Conservation (phyloP, 2,329 filamentous ascomycete species). For the Claviceps spartinae region DNA sequence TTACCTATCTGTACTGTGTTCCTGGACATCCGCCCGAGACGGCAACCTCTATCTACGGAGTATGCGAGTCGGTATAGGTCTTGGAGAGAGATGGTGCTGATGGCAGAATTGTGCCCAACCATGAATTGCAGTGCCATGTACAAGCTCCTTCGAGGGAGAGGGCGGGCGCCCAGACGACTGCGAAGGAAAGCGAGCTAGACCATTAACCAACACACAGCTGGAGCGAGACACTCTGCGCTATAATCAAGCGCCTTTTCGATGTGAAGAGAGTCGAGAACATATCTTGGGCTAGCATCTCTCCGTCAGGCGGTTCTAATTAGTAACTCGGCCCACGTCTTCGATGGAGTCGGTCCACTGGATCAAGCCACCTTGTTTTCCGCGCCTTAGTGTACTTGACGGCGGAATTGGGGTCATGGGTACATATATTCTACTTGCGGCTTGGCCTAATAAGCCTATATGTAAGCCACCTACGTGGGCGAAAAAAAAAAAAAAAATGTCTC, state of each 20-base stretch:
- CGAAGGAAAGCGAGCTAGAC: too few species aligned
- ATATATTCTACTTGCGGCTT: background rate
- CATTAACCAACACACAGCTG: background rate
- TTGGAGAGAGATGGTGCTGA: too few species aligned
- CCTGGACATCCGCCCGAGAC: too few species aligned
- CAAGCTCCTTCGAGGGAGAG: too few species aligned
- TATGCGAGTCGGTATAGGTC: too few species aligned
- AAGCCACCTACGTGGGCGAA: background rate
- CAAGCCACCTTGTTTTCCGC: background rate
- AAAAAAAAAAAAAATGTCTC: background rate
- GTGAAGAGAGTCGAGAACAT: background rate
- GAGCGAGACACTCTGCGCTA: background rate
- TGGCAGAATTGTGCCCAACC: too few species aligned
- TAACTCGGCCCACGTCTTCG: background rate
- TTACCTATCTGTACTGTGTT: too few species aligned
- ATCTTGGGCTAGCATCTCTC: background rate
- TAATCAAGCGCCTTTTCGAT: background rate
- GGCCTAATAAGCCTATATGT: background rate
- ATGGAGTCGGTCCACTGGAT: background rate
- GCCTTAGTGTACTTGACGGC: background rate
- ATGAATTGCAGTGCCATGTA: too few species aligned
- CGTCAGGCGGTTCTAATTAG: background rate
- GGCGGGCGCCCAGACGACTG: too few species aligned
- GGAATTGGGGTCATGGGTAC: background rate
- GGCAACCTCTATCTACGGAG: too few species aligned